Evolutionary conservation across 495 filamentous ascomycete genomes (phyloP).

Genomic region (Penicillium fimorum): DNA sequence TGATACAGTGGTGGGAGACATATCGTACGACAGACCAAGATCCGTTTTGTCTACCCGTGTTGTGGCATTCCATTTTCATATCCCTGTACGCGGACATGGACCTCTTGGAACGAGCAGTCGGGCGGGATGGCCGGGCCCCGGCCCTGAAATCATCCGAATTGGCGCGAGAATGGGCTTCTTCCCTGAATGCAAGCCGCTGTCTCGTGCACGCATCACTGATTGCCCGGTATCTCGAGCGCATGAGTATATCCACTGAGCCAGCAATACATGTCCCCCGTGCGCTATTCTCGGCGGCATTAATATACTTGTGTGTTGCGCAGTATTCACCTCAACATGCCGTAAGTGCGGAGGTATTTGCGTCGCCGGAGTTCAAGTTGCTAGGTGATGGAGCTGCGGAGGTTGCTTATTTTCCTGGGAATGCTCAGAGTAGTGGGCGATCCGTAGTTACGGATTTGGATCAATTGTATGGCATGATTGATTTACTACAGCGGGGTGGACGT

Average conservation of each 20-base stretch:
- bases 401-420: not conserved
- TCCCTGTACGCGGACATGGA: slow-evolving; percentile 33
- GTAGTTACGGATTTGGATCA: slow-evolving; percentile 17
- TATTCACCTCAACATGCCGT: slow-evolving; percentile 13
- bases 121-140: slow-evolving; percentile 24
- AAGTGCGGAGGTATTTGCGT: slow-evolving; percentile 16
- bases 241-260: slow-evolving; percentile 30
- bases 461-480: slow-evolving; percentile 29
- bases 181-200: slow-evolving; percentile 25
- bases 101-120: slow-evolving; percentile 30
- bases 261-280: slow-evolving; percentile 33
- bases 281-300: slow-evolving; percentile 25
- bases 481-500: slow-evolving; percentile 34
- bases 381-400: slow-evolving; percentile 4
- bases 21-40: slow-evolving; percentile 20
- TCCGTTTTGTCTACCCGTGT: slow-evolving; percentile 29
- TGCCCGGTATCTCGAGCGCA: slow-evolving; percentile 21
- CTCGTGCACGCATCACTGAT: slow-evolving; percentile 29
- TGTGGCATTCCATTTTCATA: slow-evolving; percentile 41
- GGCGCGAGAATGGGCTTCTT: slow-evolving; percentile 18
- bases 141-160: not conserved
- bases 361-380: slow-evolving; percentile 23
- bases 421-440: slow-evolving; percentile 5
- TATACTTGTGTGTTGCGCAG: slow-evolving; percentile 24
- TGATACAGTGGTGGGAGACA: slow-evolving; percentile 24